Conservation (phyloP, 148 eudicot species). For the Tetragonia tetragonoides region DNA sequence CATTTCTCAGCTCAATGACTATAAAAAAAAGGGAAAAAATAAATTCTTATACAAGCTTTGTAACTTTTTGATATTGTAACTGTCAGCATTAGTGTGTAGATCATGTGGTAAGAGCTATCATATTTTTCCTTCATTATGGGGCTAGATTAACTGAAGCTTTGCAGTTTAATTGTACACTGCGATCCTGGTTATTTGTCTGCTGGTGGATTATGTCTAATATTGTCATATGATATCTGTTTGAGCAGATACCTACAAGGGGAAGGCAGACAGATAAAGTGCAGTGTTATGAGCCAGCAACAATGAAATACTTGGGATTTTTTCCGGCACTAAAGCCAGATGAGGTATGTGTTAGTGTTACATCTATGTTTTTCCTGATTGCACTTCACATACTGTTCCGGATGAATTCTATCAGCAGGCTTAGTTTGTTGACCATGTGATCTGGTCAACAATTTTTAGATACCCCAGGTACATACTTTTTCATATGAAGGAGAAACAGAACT, state of each 20-base stretch:
- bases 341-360: conserved; percentile 38
- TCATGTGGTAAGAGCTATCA: background rate
- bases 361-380: background rate
- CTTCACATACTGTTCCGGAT: background rate
- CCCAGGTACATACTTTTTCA: too few species aligned
- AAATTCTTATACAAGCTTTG: background rate
- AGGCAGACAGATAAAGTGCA: conserved; percentile 91
- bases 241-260: conserved; percentile 86
- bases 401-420: background rate
- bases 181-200: background rate
- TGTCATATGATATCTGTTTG: conserved; percentile 11
- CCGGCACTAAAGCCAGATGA: conserved; percentile 82
- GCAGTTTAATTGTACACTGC: background rate
- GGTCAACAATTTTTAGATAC: background rate
- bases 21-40: too few species aligned
- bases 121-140: background rate
- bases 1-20: too few species aligned
- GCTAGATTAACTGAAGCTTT: background rate
- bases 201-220: background rate
- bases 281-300: conserved; percentile 98
- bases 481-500: too few species aligned
- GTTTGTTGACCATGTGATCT: background rate
- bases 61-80: background rate
- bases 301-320: conserved; percentile 92
- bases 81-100: background rate